phyloP scores from a whole-genome alignment of 352 stramenopile genomes.

The Globisporangium rhizosaccharum region DNA sequence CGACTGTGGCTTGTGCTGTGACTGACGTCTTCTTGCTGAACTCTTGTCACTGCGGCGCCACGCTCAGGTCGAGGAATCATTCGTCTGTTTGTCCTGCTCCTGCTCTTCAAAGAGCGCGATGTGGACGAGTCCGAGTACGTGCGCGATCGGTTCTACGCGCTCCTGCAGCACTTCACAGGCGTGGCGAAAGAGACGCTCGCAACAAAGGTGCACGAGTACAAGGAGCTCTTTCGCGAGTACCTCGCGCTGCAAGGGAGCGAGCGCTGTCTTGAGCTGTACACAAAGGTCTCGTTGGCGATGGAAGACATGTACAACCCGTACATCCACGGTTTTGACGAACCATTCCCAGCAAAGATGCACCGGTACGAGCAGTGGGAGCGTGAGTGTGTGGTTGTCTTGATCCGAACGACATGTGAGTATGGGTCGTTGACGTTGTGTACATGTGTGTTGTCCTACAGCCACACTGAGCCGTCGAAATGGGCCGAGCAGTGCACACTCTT shows the following conservation, averaged over 20 bases:
- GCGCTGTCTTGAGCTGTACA: constrained; percentile 12
- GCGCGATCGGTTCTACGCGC: constrained; percentile 35
- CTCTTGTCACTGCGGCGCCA: not conserved
- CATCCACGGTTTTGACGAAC: constrained; percentile 13
- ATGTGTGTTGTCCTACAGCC: constrained; percentile 18
- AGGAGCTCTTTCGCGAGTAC: constrained; percentile 40
- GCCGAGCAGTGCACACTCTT: constrained; percentile 74
- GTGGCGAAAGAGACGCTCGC: constrained; percentile 25
- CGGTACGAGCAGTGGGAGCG: constrained; percentile 6
- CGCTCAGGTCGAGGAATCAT: constrained; percentile 43
- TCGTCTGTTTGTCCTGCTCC: constrained; percentile 53
- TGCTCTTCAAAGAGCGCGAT: constrained; percentile 47
- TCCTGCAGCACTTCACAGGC: constrained; percentile 35
- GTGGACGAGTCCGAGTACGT: constrained; percentile 28
- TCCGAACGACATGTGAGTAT: not conserved
- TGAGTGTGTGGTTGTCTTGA: not conserved
- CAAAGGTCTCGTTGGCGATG: constrained; percentile 15
- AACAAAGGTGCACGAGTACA: constrained; percentile 44
- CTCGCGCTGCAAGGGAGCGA: constrained; percentile 31
- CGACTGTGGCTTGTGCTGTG: not conserved
- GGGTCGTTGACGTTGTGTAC: not conserved
- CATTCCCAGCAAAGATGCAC: constrained; percentile 17
- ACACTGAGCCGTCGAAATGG: constrained; percentile 55
- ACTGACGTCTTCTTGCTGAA: not conserved
- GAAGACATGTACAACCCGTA: constrained; percentile 22